Evolutionary conservation across 2,329 filamentous ascomycete genomes (phyloP).

Genomic region (Botrytis deweyae): DNA sequence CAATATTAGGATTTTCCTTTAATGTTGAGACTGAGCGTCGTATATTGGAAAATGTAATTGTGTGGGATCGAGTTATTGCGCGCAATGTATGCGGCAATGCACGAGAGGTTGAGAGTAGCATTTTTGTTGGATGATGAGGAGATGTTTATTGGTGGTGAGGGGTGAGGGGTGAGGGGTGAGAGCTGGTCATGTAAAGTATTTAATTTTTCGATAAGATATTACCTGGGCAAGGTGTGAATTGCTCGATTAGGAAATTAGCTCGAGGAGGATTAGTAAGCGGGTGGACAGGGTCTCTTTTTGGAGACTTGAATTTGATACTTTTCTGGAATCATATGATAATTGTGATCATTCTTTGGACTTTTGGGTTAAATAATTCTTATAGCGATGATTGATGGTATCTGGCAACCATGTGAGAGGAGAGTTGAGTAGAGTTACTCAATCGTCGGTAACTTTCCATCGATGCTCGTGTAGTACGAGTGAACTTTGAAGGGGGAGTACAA

Average conservation of each 20-base stretch:
- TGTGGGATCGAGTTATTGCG: not conserved
- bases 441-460: not conserved
- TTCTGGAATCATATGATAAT: not conserved
- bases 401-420: not conserved
- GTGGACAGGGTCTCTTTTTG: not conserved
- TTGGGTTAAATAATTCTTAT: not conserved
- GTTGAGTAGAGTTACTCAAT: not conserved
- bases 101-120: conserved; percentile 4
- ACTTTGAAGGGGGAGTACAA: not conserved
- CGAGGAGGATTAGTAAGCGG: not conserved
- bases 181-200: not conserved
- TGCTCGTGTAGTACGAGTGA: not conserved
- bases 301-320: not conserved
- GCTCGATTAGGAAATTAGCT: conserved; percentile 19
- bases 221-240: not conserved
- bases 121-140: not conserved
- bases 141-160: not conserved
- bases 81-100: not conserved
- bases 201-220: conserved; percentile 9
- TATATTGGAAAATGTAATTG: too few relatives aligned
- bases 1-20: conserved; percentile 38
- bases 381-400: not conserved
- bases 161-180: not conserved
- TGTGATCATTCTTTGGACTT: not conserved
- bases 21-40: conserved; percentile 32